Conservation (phyloP, 306 rosid species). For the Canavalia gladiata region DNA sequence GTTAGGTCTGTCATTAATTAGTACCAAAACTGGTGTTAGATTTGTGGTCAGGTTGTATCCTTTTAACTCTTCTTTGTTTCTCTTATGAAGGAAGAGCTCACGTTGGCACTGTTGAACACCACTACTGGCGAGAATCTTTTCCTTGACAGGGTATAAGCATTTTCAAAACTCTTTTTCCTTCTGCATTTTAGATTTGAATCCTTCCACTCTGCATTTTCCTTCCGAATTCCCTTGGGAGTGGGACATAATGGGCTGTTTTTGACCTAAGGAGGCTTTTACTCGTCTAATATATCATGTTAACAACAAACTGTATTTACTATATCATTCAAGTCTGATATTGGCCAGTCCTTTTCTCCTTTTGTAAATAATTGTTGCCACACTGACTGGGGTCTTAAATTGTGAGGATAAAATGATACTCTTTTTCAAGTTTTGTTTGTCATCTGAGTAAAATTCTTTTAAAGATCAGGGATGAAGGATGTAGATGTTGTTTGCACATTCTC, state of each 20-base stretch:
- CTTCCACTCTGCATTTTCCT: constrained; percentile 21
- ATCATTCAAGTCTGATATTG: not conserved
- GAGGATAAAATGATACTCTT: not conserved
- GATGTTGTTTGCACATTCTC: constrained; percentile 13
- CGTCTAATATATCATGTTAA: constrained; percentile 4
- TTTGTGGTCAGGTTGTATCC: not conserved
- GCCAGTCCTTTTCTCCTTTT: not conserved
- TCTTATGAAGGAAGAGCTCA: constrained; percentile 75
- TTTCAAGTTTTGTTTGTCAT: not conserved
- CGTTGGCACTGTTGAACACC: constrained; percentile 66
- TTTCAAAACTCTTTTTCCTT: not conserved
- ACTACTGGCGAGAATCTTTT: constrained; percentile 64
- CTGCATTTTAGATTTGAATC: not conserved
- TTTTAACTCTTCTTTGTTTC: constrained; percentile 37
- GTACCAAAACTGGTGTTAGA: constrained; percentile 13
- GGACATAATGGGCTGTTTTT: constrained; percentile 9
- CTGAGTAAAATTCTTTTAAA: not conserved
- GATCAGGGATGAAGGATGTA: not conserved
- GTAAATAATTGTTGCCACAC: constrained; percentile 4
- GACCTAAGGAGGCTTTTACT: not conserved
- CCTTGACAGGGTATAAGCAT: constrained; percentile 70
- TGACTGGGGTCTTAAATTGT: not conserved
- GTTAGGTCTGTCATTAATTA: not conserved
- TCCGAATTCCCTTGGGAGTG: not conserved
- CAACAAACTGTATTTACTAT: not conserved